Conservation (phyloP, 192 early-diverging fungal genomes). For the Linnemannia exigua region DNA sequence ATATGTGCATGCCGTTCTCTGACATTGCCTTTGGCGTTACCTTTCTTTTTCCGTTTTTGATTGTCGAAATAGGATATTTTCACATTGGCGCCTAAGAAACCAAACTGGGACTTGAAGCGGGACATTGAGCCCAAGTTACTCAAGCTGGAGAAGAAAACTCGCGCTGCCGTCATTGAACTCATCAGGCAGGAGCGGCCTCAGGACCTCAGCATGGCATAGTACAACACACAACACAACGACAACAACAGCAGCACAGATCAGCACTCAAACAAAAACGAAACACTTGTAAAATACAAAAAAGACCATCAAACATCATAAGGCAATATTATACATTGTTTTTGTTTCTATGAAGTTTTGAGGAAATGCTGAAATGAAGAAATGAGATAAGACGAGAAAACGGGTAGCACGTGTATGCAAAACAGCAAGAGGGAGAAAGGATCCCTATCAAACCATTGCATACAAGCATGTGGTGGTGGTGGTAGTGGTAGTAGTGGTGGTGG, state of each 20-base stretch:
- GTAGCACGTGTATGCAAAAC: not conserved
- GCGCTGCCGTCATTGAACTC: conserved; percentile 79
- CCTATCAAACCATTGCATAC: no score
- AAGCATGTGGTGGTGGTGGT: no score
- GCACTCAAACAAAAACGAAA: not conserved
- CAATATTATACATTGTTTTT: conserved; percentile 30
- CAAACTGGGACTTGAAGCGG: conserved; percentile 93
- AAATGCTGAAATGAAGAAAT: not conserved
- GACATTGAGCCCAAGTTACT: conserved; percentile 86
- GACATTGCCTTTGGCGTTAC: not conserved
- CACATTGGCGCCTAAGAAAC: conserved; percentile 86
- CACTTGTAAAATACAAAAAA: not conserved
- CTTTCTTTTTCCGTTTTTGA: no score
- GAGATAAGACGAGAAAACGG: not conserved
- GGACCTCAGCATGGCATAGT: conserved; percentile 44
- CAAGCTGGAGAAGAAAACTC: conserved; percentile 78
- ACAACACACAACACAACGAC: not conserved
- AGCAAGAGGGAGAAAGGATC: no score
- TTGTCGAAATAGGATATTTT: conserved; percentile 81
- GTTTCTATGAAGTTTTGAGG: conserved; percentile 7
- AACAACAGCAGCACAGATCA: not conserved
- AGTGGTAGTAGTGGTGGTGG: no score
- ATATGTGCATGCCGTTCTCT: not conserved
- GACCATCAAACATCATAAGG: not conserved
- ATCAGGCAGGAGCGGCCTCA: conserved; percentile 70